Conservation (phyloP, 768 basidiomycete species). For the Boletellus ananiceps region DNA sequence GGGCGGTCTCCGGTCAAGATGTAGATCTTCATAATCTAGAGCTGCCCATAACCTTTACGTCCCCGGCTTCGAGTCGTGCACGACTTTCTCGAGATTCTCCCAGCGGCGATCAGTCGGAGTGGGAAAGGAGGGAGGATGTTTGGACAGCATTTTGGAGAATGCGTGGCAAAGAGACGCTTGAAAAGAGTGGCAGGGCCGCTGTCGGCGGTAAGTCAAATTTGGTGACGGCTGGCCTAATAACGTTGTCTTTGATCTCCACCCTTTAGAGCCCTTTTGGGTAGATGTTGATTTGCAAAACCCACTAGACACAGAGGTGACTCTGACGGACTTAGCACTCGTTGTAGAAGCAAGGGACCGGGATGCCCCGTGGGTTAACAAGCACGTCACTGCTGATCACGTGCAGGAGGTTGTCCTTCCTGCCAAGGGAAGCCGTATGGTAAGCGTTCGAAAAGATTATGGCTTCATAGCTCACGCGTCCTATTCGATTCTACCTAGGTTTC, state of each 20-base stretch:
- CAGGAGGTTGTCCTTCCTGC: conserved; percentile 58
- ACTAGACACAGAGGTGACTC: conserved; percentile 64
- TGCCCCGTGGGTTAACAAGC: conserved; percentile 31
- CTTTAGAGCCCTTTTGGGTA: conserved; percentile 69
- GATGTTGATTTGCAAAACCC: conserved; percentile 70
- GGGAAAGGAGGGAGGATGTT: conserved; percentile 60
- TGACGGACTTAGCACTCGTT: conserved; percentile 56
- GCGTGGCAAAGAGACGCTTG: conserved; percentile 51
- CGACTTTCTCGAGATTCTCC: conserved; percentile 50
- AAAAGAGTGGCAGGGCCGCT: conserved; percentile 52
- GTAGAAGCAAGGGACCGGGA: conserved; percentile 39
- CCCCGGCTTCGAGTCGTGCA: conserved; percentile 50
- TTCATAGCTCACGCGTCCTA: background rate
- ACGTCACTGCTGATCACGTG: conserved; percentile 55
- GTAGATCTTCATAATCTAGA: conserved; percentile 42
- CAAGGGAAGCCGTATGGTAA: conserved; percentile 61
- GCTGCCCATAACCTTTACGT: conserved; percentile 66
- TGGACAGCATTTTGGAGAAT: conserved; percentile 62
- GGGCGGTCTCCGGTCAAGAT: conserved; percentile 48
- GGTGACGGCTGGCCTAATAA: background rate
- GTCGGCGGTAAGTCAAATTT: conserved; percentile 49
- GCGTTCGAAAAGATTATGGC: conserved; percentile 16
- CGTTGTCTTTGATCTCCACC: conserved; percentile 1
- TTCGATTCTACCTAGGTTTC: conserved; percentile 44
- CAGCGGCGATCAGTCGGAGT: conserved; percentile 42